Evolutionary conservation across 108 stramenopile genomes (phyloP), one percentile per base, ranked within the genome.

Genomic region (Nitzschia sp.): DNA sequence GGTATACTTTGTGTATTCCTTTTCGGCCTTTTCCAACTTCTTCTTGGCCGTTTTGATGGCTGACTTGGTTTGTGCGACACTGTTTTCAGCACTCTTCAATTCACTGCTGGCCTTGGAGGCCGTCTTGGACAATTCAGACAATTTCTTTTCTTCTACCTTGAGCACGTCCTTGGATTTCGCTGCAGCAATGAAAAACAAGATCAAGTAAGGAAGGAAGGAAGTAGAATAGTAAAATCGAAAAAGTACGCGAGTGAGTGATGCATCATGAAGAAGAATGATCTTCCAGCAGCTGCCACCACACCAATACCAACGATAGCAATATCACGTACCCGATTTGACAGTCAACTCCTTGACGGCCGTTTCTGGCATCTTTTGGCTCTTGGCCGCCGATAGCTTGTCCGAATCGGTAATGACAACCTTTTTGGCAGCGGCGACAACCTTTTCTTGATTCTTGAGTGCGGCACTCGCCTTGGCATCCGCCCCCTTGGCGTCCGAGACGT

Each of bases 331-430:
- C 44, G 61, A 44, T 33, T 63, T 62, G 6, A 30, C 64, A 1
- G 63, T 17, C 32, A 73, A 46, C 52, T 73, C 72, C 45, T 66
- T 58, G 22, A 73, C 48, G 32, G 72, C 72, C 35, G 64, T 32
- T 3, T 53, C 1, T n/a, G 72, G 72, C 72, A 73, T 73, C 31
- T 73, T 45, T 52, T 73, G 64, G 2, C 57, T 73, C 57, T 66
- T 73, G 64, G 72, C 72, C 9, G 63, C 15, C 6, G 45, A 23
- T 25, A 73, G 54, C 30, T 73, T 73, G 16, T 73, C 64, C 27
- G 65, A 45, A 31, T 30, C 57, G 8, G 54, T 21, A 28, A 16
- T 34, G 57, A 45, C 41, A n/a, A 44, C 56, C 30, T 65, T 58
- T 45, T 73, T 65, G 58, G 72, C 63, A 0, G 52, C 26, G 19